Evolutionary conservation across 495 filamentous ascomycete genomes (phyloP), one percentile per base, ranked within the genome.

Genomic region (Penicillium bialowiezense): DNA sequence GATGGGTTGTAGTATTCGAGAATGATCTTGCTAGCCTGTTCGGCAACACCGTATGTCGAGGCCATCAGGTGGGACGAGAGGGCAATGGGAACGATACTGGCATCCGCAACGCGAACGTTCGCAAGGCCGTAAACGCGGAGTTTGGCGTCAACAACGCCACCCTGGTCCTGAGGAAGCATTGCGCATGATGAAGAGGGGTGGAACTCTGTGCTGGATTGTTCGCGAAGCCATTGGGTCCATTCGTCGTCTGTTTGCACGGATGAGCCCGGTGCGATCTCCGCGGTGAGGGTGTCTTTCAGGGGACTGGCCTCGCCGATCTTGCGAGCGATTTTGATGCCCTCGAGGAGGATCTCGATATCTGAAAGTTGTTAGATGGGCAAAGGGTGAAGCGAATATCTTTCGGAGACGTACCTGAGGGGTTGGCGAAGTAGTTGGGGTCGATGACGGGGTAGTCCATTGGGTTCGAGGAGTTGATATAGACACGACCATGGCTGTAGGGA

Each of bases 71-170:
- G 75, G n/a, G 74, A 69, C 6, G 71, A 75, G 20, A 75, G 61
- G 1, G 76, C 59, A 15, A 78, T 58, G 0, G 77, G 77, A 0
- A 68, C 62, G 5, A 78, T 62, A 44, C 70, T 65, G 4, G 74
- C 74, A 38, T 78, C 75, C 1, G 74, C 75, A 1, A 80, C 72
- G 3, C 77, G 71, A n/a, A 80, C 62, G 40, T 79, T 79, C 7
- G 63, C 44, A 8, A 73, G 68, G 1, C 77, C 77, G 43, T 74
- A 77, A 0, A 80, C 77, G 33, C 61, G 60, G 3, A 80, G 64
- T 13, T 68, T 63, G 3, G 73, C 62, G 38, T 76, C 72, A 1
- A 80, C 77, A 0, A 80, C 77, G 21, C 77, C 75, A 14, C 77
- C 77, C 3, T 70, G 63, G 3, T 67, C 60, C 2, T 50, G 56